Conservation (phyloP, 129 eudicot genomes). For the Chrysanthemum makinoi region DNA sequence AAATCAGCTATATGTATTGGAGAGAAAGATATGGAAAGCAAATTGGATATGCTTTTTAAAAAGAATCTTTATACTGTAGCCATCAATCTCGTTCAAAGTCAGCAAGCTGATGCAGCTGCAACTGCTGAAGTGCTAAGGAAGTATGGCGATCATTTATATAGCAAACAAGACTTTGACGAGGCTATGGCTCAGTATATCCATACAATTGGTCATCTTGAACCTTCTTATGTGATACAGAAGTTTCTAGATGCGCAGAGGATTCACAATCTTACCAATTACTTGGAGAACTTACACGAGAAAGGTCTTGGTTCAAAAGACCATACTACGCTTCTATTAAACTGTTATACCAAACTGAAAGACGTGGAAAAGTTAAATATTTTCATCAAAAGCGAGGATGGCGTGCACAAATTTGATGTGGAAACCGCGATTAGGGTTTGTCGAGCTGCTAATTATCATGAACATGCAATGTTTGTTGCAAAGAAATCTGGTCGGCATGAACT, state of each 20-base stretch:
- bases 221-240: slow-evolving; percentile 93
- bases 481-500: slow-evolving; percentile 89
- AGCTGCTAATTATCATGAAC: slow-evolving; percentile 98
- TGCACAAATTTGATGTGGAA: slow-evolving; percentile 87
- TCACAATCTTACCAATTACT: slow-evolving; percentile 87
- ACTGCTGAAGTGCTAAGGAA: slow-evolving; percentile 95
- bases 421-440: slow-evolving; percentile 96
- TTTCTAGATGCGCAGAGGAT: slow-evolving; percentile 98
- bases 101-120: slow-evolving; percentile 98
- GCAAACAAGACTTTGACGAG: slow-evolving; percentile 85
- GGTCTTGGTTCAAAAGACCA: slow-evolving; percentile 98
- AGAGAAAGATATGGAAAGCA: slow-evolving; percentile 98
- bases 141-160: slow-evolving; percentile 89
- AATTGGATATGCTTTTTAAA: slow-evolving; percentile 91
- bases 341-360: slow-evolving; percentile 92
- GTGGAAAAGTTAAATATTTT: slow-evolving; percentile 81
- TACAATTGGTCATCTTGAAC: slow-evolving; percentile 95
- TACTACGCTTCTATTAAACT: slow-evolving; percentile 89
- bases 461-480: slow-evolving; percentile 98
- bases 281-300: slow-evolving; percentile 87
- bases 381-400: slow-evolving; percentile 82
- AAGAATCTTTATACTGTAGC: slow-evolving; percentile 94
- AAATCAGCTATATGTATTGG: slow-evolving; percentile 81
- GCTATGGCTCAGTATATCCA: slow-evolving; percentile 95
- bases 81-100: slow-evolving; percentile 92